Percentiles rank a stretch among this genome's conserved stretches.
These are phyloP conservation scores for Rachicladosporium sp. DNA, from an alignment of 2,329 filamentous ascomycete species.

Conservation along the genomic window DNA sequence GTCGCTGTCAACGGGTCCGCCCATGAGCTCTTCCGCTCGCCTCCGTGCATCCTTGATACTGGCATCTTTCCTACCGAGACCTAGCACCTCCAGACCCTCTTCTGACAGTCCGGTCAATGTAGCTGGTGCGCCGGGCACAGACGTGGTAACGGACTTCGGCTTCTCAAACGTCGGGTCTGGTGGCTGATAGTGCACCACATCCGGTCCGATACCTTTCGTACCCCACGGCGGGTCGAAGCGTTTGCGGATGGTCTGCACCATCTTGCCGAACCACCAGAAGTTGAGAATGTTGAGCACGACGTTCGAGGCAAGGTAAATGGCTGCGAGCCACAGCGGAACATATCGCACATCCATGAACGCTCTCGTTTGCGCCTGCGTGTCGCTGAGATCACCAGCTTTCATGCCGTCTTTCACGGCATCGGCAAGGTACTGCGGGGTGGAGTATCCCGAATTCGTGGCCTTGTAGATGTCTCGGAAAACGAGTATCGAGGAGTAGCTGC, in stretches of 20 bases:
- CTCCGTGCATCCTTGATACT: slow-evolving; percentile 14
- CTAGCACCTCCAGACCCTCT: not conserved
- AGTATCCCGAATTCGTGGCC: slow-evolving; percentile 22
- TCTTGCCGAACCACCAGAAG: slow-evolving; percentile 77
- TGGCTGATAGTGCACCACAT: slow-evolving; percentile 15
- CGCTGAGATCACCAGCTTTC: slow-evolving; percentile 10
- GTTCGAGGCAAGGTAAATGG: slow-evolving; percentile 58
- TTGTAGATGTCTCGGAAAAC: slow-evolving; percentile 60
- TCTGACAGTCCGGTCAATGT: slow-evolving; percentile 1
- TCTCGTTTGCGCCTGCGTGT: slow-evolving; percentile 13
- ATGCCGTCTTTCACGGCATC: slow-evolving; percentile 1
- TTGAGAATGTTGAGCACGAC: slow-evolving; percentile 63
- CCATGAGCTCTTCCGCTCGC: slow-evolving; percentile 11
- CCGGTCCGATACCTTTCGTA: slow-evolving; percentile 24
- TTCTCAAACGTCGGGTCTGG: slow-evolving; percentile 12
- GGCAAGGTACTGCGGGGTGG: slow-evolving; percentile 7
- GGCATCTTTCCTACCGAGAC: slow-evolving; percentile 7
- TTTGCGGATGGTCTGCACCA: slow-evolving; percentile 68
- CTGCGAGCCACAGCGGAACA: slow-evolving; percentile 59
- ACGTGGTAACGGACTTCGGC: slow-evolving; percentile 1
- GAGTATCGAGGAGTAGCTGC: slow-evolving; percentile 52
- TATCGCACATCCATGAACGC: slow-evolving; percentile 18
- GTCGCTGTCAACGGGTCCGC: slow-evolving; percentile 1
- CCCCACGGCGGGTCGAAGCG: slow-evolving; percentile 52
- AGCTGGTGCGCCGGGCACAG: not conserved